Evolutionary conservation across 2,329 filamentous ascomycete genomes (phyloP), one percentile per base, ranked within the genome.

Genomic region (Tolypocladium tropicale): DNA sequence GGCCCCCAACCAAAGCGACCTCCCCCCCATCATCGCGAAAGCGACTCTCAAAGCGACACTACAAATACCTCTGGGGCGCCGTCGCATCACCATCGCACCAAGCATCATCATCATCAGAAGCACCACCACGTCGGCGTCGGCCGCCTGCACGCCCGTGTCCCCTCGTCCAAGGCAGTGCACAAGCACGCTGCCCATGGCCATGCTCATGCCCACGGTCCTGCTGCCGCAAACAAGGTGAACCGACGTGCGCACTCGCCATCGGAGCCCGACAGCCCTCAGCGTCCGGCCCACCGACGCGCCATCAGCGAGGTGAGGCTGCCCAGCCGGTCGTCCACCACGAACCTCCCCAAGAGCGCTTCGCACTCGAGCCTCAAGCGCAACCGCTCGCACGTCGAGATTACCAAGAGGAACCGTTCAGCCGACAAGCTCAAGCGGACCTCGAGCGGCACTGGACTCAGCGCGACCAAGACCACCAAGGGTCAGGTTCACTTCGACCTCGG

Each of bases 401-500:
- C 65, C 61, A 81, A 78, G 64, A 76, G 76, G 56, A 71, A 70
- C 49, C 81, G 78, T 63, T 79, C 79, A 16, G 69, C 75, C 46
- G 75, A 76, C 59, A 77, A 75, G 62, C 72, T 82, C 53, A 82
- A 82, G 65, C 77, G 78, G 56, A 74, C 77, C 28, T 70, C 75
- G 14, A 81, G 78, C 54, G 77, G 80, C 55, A 77, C 76, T 32
- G 72, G 74, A 57, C 73, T 78, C 58, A 69, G 71, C 63, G 64
- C 72, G 59, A 75, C 72, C 53, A 68, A 70, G 39, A 55, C 68
- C 33, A 61, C 61, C 61, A 81, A 79, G 65, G 68, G 69, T 30
- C 78, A 80, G 59, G 83, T 86, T 34, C 83, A 84, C 64, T 86
- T 86, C 62, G 82, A 85, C 63, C 74, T 86, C 55, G 83, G 83